phyloP scores from a whole-genome alignment of 805 yeast genomes.

The Metschnikowia lunata region DNA sequence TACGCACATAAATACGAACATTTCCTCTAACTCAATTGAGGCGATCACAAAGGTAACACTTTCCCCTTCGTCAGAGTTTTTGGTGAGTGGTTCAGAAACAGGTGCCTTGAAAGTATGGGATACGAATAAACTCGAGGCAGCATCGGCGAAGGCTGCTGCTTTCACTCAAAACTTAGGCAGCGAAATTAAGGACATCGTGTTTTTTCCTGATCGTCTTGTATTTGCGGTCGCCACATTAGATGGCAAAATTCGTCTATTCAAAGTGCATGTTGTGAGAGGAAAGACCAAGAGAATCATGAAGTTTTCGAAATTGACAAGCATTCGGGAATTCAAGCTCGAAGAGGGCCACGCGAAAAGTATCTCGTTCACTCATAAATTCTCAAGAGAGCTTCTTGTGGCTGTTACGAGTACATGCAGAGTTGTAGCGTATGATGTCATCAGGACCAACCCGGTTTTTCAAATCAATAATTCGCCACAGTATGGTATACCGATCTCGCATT shows the following conservation, averaged over 20 bases:
- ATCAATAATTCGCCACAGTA: constrained; percentile 55
- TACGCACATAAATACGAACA: constrained; percentile 50
- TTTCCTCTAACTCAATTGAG: constrained; percentile 33
- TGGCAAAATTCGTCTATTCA: constrained; percentile 40
- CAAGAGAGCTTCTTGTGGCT: constrained; percentile 42
- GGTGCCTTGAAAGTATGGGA: constrained; percentile 83
- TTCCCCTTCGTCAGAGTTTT: constrained; percentile 58
- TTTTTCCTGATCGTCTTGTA: constrained; percentile 52
- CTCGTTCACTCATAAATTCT: constrained; percentile 36
- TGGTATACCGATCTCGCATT: constrained; percentile 63
- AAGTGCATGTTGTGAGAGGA: constrained; percentile 32
- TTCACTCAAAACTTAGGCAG: constrained; percentile 44
- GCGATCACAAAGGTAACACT: constrained; percentile 53
- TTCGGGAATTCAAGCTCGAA: constrained; percentile 10
- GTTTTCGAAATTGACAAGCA: constrained; percentile 20
- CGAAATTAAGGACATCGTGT: constrained; percentile 45
- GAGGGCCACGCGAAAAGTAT: constrained; percentile 44
- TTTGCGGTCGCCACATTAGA: constrained; percentile 52
- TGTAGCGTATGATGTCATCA: constrained; percentile 52
- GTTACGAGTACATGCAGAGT: constrained; percentile 53
- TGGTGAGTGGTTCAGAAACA: constrained; percentile 73
- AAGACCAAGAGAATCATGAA: constrained; percentile 30
- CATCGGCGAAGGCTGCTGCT: constrained; percentile 42
- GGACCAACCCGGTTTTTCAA: constrained; percentile 39
- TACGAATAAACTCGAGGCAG: constrained; percentile 55